Base-by-base conservation (phyloP, 306 rosid species). In the Lotus japonicus region DNA sequence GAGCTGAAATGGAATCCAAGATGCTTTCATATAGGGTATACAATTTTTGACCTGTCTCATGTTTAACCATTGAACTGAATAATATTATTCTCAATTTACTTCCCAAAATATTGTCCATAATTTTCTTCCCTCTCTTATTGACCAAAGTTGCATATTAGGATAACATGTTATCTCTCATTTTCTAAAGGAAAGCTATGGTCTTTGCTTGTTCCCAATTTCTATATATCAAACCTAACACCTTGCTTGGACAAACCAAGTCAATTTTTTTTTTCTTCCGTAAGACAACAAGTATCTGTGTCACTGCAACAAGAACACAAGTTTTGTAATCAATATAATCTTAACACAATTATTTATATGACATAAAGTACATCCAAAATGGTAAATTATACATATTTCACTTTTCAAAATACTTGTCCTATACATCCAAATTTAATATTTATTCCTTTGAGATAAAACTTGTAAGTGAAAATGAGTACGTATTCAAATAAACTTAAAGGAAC, bases 1-100 rank as follows among this genome's bases (percentile, higher is more conserved):
- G 80, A 13, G 70, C 85, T 79, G 89, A 85, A 58, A 62, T 80
- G 71, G 92, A 85, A 58, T 61, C 87, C 75, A 81, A 85, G 17
- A 63, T 79, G 71, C 76, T 85, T 77, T 75, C 85, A 12, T 84
- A 70, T 69, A 76, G 86, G 53, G 67, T 89, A 71, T 84, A 78
- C 48, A 14, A 31, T 8, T 63, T 64, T 69, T 69, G 13, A 71
- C 9, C 11, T 43, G 15, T 62, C 66, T 7, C 16, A n/a, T 56
- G 66, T 45, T 52, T 60, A 54, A 33, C 12, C 28, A 68, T 55
- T 60, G 7, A 42, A 79, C 14, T 61, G 57, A 45, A 54, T 68
- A 45, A 54, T 68, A 41, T 35, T 43, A 63, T 49, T 7, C 11
- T 11, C 36, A 31, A 31, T 31, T 38, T 38, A 58, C 23, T 52